Evolutionary conservation across 805 yeast genomes (phyloP).

Genomic region (Candida oleophila): DNA sequence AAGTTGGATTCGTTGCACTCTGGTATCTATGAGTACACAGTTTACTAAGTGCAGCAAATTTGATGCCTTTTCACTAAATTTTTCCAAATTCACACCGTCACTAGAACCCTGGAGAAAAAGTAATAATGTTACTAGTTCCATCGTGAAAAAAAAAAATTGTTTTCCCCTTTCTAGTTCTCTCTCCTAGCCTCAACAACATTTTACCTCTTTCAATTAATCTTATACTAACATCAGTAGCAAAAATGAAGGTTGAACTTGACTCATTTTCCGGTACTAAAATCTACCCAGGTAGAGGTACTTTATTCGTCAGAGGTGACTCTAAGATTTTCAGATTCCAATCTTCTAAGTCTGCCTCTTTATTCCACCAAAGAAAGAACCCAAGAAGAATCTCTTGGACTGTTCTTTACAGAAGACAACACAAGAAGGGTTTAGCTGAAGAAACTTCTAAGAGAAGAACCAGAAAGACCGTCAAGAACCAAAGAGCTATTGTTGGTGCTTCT

Average conservation of each 20-base stretch:
- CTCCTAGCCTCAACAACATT: neutral
- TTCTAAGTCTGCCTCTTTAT: slow-evolving; percentile 95
- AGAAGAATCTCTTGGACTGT: slow-evolving; percentile 99
- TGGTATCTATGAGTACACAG: no score
- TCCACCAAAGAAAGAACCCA: slow-evolving; percentile 99
- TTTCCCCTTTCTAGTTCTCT: no score
- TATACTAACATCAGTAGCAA: slow-evolving; percentile 35
- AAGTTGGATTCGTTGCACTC: no score
- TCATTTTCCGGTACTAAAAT: slow-evolving; percentile 99
- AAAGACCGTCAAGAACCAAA: slow-evolving; percentile 97
- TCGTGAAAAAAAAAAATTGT: no score
- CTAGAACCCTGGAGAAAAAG: no score
- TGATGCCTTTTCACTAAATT: no score
- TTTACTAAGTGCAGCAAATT: no score
- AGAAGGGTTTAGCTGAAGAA: slow-evolving; percentile 99
- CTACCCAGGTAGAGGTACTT: slow-evolving; percentile 99
- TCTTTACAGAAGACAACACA: slow-evolving; percentile 99
- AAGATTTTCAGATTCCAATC: slow-evolving; percentile 99
- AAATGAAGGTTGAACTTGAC: slow-evolving; percentile 99
- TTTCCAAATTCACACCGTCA: no score
- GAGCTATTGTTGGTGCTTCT: slow-evolving; percentile 99
- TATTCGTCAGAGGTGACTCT: slow-evolving; percentile 99
- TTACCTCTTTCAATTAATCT: neutral
- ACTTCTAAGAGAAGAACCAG: slow-evolving; percentile 94
- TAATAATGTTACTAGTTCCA: no score